These are phyloP conservation scores for Sphagnum tenellum DNA, from an alignment of 225 moss, liverwort and hornwort species.

Conservation along the genomic window DNA sequence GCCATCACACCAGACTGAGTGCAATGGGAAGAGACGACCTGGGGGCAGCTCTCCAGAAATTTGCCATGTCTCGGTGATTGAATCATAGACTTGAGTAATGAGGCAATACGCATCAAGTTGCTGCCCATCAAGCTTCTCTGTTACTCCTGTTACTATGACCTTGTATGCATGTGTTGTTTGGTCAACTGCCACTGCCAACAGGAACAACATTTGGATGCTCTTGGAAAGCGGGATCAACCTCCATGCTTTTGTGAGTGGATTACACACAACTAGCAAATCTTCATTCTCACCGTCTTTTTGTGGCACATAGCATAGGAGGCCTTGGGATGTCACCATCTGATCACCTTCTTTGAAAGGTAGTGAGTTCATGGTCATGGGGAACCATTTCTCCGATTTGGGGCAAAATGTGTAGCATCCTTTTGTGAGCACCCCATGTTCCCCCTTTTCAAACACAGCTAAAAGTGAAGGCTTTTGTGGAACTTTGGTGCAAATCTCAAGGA, in stretches of 20 bases:
- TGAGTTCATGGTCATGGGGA: constrained; percentile 2
- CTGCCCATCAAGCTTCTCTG: constrained; percentile 5
- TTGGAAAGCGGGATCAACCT: constrained; percentile 4
- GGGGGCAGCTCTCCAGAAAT: constrained; percentile 4
- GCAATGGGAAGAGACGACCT: constrained; percentile 13
- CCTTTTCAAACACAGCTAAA: constrained; percentile 8
- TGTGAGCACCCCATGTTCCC: constrained; percentile 11
- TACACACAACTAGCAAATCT: constrained; percentile 8
- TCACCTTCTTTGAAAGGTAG: constrained; percentile 8
- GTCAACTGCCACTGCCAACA: constrained; percentile 9
- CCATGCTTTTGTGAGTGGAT: constrained; percentile 13
- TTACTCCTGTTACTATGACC: constrained; percentile 6
- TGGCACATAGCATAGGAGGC: constrained; percentile 10
- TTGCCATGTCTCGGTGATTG: constrained; percentile 6
- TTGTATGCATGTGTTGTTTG: constrained; percentile 2
- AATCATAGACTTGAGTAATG: constrained; percentile 12
- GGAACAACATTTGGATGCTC: constrained; percentile 7
- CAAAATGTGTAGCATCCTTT: constrained; percentile 11
- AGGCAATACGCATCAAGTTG: constrained; percentile 8
- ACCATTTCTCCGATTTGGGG: constrained; percentile 5
- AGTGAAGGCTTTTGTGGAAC: constrained; percentile 8
- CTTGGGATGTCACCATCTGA: constrained; percentile 6
- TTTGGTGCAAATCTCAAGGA: constrained; percentile 5
- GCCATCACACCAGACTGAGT: constrained; percentile 9
- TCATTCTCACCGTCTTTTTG: constrained; percentile 9